A percentile compares a stretch with the other conserved stretches of the same genome.
phyloP scores from a whole-genome alignment of 495 filamentous ascomycete genomes.

The Penicillium pancosmium region DNA sequence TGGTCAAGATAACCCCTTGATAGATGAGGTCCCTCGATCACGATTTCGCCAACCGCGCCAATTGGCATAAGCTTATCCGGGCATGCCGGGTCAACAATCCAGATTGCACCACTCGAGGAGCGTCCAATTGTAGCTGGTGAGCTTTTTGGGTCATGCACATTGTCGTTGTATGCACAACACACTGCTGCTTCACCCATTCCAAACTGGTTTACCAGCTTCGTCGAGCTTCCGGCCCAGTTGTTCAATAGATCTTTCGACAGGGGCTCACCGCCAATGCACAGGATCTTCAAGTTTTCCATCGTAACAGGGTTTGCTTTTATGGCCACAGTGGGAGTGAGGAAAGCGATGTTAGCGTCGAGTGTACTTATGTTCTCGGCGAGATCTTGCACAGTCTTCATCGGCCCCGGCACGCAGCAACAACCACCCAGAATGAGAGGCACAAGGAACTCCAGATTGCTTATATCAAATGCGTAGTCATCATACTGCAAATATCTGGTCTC shows the following conservation, averaged over 20 bases:
- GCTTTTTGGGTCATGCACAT: constrained; percentile 6
- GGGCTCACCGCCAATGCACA: constrained; percentile 48
- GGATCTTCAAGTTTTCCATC: constrained; percentile 33
- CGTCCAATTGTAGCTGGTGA: constrained; percentile 17
- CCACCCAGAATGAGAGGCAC: constrained; percentile 43
- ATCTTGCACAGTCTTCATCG: constrained; percentile 32
- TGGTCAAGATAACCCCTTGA: constrained; percentile 54
- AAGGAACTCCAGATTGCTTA: constrained; percentile 43
- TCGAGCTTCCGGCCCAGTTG: constrained; percentile 44
- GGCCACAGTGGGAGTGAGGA: constrained; percentile 47
- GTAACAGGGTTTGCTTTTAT: constrained; percentile 35
- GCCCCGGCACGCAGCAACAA: constrained; percentile 48
- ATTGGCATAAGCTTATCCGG: constrained; percentile 52
- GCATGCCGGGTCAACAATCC: constrained; percentile 55
- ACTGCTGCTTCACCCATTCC: constrained; percentile 52
- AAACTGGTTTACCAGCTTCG: constrained; percentile 56
- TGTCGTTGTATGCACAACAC: constrained; percentile 23
- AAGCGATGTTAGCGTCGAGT: constrained; percentile 37
- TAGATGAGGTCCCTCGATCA: constrained; percentile 59
- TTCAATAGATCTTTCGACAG: constrained; percentile 42
- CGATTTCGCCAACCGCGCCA: constrained; percentile 57
- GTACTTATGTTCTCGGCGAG: constrained; percentile 35
- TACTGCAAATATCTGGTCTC: constrained; percentile 45
- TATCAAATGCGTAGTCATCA: constrained; percentile 49
- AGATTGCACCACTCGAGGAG: constrained; percentile 32